Evolutionary conservation across 305 asterid species (phyloP), one percentile per base, ranked within the genome.

Genomic region (Fraxinus sp.): DNA sequence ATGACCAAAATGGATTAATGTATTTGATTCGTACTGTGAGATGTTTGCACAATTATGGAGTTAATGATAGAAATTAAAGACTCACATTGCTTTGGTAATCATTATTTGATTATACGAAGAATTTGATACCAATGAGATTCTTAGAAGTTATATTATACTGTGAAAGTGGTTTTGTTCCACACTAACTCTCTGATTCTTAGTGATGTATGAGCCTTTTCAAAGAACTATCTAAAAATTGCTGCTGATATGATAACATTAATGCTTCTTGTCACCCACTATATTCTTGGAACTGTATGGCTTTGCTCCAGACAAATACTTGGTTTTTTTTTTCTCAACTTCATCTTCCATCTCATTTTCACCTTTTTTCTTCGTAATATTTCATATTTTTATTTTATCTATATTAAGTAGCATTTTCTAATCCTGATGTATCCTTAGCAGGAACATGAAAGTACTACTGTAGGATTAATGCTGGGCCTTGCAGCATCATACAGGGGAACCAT

Each of bases 401-500:
- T 70, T 30, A 32, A 73, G 37, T 72, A 62, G 20, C 33, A 75
- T 75, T 75, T 73, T 66, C 49, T 52, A 55, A 49, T 33, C 14
- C 41, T 75, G 39, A 55, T 81, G 30, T 41, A 79, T 86, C 75
- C 79, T 57, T 86, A 82, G 79, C 73, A 96, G 99, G 99, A 92
- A 86, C 98, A 96, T 90, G 99, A 96, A 86, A 90, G 92, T 86
- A 96, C 98, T 35, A 90, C 99, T 57, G 98, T 95, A 77, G 98
- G 98, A 83, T 86, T 96, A 87, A 95, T 96, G 99, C 89, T 96
- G 81, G 99, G 99, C 83, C 98, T 96, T 77, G 99, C 98, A 26
- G 98, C 99, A 86, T 96, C 99, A 76, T 88, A 94, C 87, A 90
- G 94, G 87, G 99, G 98, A 85, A 92, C 97, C 52, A 96, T 96